Base-by-base conservation (phyloP, 345 rosid genomes). In the Rhodamnia argentea region DNA sequence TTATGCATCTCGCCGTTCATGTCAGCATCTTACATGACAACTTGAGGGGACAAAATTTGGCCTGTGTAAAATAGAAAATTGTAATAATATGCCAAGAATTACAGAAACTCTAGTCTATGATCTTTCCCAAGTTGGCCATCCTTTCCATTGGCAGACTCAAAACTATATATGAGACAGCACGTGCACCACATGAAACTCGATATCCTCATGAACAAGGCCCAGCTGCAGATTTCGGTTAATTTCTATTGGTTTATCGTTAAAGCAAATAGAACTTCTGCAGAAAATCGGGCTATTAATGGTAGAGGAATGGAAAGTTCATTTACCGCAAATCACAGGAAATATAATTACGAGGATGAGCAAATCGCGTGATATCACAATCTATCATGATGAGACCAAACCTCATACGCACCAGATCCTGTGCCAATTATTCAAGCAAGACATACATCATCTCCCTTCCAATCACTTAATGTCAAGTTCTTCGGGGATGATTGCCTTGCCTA, bases 401-500 rank as follows among this genome's bases (percentile, higher is more conserved):
- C 1, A 70, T 9, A 37, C 3, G 26, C 81, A 70, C 47, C 10
- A 40, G 62, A 32, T 57, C 53, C 22, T 50, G 84, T 82, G 53
- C 13, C 56, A 26, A 70, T 50, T 29, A 44, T 83, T 53, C 47
- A 53, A 37, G 84, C 60, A 10, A 42, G 81, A 4, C 47, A 5
- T 70, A 37, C 6, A 9, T 18, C 13, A 18, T 37, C 54, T 52
- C 26, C 27, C 50, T 83, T 54, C 60, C 16, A 13, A 81, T 90
- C 89, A 96, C 86, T 93, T 89, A 86, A 87, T 87, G 51, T 94
- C 95, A 84, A 96, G 88, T 81, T 90, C 98, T 18, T 88, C 87
- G 8, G 96, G 93, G 85, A 92, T 86, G 54, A 82, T 23, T 13
- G 96, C 95, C 83, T 92, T 91, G 89, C 95, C 94, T 18, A 90